Evolutionary conservation across 2,329 filamentous ascomycete species (phyloP), one percentile per base, ranked within the genome.

Genomic region (Davidsoniella virescens): DNA sequence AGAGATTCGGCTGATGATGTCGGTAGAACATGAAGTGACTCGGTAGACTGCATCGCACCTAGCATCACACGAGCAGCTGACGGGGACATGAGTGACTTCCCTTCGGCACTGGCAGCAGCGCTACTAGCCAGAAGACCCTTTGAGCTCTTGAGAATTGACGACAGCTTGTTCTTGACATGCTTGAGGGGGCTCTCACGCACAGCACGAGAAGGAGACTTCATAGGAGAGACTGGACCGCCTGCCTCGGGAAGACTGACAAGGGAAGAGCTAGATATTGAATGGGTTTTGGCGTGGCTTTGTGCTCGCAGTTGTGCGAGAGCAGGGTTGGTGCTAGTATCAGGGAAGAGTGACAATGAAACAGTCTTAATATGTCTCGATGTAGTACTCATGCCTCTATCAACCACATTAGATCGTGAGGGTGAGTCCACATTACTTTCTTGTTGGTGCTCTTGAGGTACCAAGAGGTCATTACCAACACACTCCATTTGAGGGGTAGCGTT

Each of bases 141-240:
- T 3, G 88, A 92, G 50, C 82, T 84, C 64, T 87, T 88, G 58
- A 95, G 70, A 53, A 94, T 87, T 8, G 88, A 94, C 44, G 90
- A 93, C 44, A 96, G 71, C 62, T 87, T 93, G 60, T 84, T 86
- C 67, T 94, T 96, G 25, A 92, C 88, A 47, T 92, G 87, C 64
- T 88, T 94, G 53, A 95, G 65, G 4, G 87, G 87, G 52, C 83
- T 90, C 56, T 93, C 87, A 6, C 72, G 70, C 57, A 76, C 70
- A 45, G 62, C 67, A 50, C 75, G 67, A 4, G 72, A 69, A 0
- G 75, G 75, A 1, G 77, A 79, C 56, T 77, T 78, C 2, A 67
- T 62, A 55, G 73, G 67, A 62, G 74, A 66, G 62, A 72, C 57
- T 14, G 75, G 59, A 7, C 54, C 58, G 12, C 61, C 61, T 14